Evolutionary conservation across 495 filamentous ascomycete genomes (phyloP).

Genomic region (Neurospora africana): DNA sequence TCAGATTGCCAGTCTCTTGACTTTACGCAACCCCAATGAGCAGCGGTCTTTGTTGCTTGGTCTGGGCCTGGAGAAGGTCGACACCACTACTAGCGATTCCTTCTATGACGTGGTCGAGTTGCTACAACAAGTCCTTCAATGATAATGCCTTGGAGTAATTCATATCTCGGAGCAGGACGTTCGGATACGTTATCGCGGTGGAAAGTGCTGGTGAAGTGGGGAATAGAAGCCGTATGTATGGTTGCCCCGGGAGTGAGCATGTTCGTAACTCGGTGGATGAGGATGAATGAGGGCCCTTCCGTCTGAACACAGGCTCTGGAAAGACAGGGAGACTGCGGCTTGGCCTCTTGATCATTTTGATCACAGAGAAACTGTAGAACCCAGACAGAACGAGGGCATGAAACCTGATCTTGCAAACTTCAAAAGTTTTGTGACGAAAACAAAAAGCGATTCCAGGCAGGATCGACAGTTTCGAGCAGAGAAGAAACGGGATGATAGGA

Average conservation of each 20-base stretch:
- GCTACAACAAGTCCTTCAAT: slow-evolving; percentile 48
- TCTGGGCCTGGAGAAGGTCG: slow-evolving; percentile 58
- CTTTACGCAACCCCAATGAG: slow-evolving; percentile 62
- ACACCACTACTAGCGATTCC: slow-evolving; percentile 48
- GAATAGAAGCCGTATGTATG: not conserved
- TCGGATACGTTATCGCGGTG: not conserved
- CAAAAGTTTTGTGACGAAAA: not conserved
- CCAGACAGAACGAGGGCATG: not conserved
- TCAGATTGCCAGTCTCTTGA: slow-evolving; percentile 73
- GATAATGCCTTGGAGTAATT: not conserved
- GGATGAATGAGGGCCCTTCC: not conserved
- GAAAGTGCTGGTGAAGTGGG: not conserved
- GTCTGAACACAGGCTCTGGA: not conserved
- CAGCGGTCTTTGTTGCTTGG: slow-evolving; percentile 71
- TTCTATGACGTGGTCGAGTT: slow-evolving; percentile 81
- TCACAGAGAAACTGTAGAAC: not conserved
- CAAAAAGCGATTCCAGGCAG: not conserved
- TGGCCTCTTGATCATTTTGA: not conserved
- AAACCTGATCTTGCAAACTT: not conserved
- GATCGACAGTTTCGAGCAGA: not conserved
- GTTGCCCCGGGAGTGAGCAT: not conserved
- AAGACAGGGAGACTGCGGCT: not conserved
- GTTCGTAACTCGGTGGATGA: not conserved
- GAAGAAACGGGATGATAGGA: not conserved
- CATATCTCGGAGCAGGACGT: not conserved